Conservation (phyloP, 345 rosid species). For the Theobroma cacao region DNA sequence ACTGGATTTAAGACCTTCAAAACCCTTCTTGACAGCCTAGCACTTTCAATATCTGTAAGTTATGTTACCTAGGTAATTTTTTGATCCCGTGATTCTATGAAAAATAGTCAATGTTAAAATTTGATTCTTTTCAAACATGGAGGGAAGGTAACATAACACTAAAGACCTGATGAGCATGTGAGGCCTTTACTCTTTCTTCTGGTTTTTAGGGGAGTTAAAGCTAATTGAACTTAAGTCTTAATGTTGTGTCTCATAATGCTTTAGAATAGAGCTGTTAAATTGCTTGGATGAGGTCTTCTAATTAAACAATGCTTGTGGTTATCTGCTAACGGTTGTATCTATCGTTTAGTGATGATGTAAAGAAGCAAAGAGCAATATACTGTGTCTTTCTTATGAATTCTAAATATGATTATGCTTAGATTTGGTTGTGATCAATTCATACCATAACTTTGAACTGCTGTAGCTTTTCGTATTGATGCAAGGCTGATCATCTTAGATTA, state of each 20-base stretch:
- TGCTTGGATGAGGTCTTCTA: neutral
- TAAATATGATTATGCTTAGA: neutral
- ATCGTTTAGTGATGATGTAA: neutral
- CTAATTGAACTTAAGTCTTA: neutral
- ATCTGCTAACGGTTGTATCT: neutral
- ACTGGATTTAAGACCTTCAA: neutral
- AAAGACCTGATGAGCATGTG: neutral
- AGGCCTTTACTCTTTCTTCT: neutral
- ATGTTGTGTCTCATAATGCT: neutral
- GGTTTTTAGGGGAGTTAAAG: neutral
- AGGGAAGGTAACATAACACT: neutral
- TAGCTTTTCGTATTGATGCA: neutral
- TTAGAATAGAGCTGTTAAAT: neutral
- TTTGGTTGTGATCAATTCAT: neutral
- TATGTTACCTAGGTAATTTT: neutral
- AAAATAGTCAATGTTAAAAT: neutral
- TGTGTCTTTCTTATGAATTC: neutral
- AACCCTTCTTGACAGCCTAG: neutral
- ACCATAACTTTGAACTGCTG: neutral
- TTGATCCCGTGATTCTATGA: neutral
- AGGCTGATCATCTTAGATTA: neutral
- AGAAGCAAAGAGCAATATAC: neutral
- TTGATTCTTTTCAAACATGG: neutral
- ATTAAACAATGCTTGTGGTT: neutral
- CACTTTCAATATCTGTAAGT: neutral